phyloP scores from a whole-genome alignment of 2,329 filamentous ascomycete species.

The Neoarthrinium moseri region DNA sequence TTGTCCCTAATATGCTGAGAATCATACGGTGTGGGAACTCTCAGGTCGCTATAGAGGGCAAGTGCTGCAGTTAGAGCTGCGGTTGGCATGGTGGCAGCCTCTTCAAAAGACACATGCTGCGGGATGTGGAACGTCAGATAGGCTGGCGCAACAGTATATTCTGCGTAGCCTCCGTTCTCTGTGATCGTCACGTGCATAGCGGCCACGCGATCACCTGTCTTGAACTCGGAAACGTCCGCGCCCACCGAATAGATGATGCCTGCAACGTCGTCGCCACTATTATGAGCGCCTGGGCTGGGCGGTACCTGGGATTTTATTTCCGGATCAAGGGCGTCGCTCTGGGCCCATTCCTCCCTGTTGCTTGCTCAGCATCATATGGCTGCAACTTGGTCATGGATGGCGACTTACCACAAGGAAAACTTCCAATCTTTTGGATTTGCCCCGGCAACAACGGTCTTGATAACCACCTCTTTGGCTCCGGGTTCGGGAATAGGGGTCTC shows the following conservation, averaged over 20 bases:
- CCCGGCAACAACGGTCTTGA: slow-evolving; percentile 40
- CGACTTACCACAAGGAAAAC: slow-evolving; percentile 13
- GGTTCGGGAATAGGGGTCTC: slow-evolving; percentile 39
- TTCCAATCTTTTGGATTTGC: slow-evolving; percentile 50
- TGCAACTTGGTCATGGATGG: too few species aligned
- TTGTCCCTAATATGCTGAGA: too few species aligned
- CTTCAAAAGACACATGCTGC: slow-evolving; percentile 46
- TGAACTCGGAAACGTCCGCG: background rate
- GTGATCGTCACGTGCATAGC: slow-evolving; percentile 40
- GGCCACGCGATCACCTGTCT: background rate
- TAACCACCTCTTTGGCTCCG: slow-evolving; percentile 36
- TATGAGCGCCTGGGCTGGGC: too few species aligned
- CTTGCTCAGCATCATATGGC: slow-evolving; percentile 13
- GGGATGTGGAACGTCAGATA: slow-evolving; percentile 58
- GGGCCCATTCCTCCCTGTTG: slow-evolving; percentile 16
- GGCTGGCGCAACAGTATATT: slow-evolving; percentile 57
- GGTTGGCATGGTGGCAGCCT: slow-evolving; percentile 41
- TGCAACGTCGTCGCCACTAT: slow-evolving; percentile 55
- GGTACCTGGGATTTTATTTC: too few species aligned
- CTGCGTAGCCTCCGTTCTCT: slow-evolving; percentile 54
- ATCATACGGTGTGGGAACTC: slow-evolving; percentile 35
- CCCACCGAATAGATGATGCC: slow-evolving; percentile 45
- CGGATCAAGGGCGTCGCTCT: too few species aligned
- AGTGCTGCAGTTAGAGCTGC: slow-evolving; percentile 50
- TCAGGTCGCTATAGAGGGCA: slow-evolving; percentile 52